Evolutionary conservation across 1,284 basidiomycete species (phyloP), one percentile per base, ranked within the genome.

Genomic region (Cutaneotrichosporon dermatis): DNA sequence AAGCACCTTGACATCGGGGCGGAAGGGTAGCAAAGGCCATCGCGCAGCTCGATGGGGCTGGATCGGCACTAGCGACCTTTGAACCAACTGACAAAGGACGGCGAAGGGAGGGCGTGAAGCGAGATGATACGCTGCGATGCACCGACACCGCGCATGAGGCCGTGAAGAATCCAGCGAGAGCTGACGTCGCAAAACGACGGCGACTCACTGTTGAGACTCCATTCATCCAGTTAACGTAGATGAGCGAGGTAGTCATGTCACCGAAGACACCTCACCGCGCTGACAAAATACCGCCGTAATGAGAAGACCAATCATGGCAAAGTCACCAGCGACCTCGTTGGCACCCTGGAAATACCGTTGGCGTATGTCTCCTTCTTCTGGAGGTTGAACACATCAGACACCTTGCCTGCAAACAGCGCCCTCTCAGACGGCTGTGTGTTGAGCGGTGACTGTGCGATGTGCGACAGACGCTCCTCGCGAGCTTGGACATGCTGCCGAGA

Each of bases 1-100:
- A 64, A 96, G 83, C 45, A 97, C 89, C 42, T 85, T 85, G 2
- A 94, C 87, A 50, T 86, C 83, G 0, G 90, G 90, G 36, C 95
- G 87, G 2, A 91, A 89, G 1, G 95, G 73, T 99, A 99, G 82
- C 87, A 80, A 98, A 97, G 53, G 84, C 83, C 69, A 98, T 89
- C 78, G 40, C 59, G 59, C 13, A 60, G 51, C 7, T 80, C 80
- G 69, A 98, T 90, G 68, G 89, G 82, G 34, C 95, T 94, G 1
- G 81, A 37, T 66, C 54, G 12, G 62, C 55, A 37, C 64, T 60
- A 12, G 67, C 57, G 1, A 77, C 66, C 2, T 66, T 66, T 42
- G 65, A 64, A 37, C 75, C 75, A 35, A 70, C 68, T 0, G 70
- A 71, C 1, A 77, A 63, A 0, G 74, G 74, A 33, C 76, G 75